Evolutionary conservation across 495 filamentous ascomycete genomes (phyloP).

Genomic region (Xanthoparmelia taractica): DNA sequence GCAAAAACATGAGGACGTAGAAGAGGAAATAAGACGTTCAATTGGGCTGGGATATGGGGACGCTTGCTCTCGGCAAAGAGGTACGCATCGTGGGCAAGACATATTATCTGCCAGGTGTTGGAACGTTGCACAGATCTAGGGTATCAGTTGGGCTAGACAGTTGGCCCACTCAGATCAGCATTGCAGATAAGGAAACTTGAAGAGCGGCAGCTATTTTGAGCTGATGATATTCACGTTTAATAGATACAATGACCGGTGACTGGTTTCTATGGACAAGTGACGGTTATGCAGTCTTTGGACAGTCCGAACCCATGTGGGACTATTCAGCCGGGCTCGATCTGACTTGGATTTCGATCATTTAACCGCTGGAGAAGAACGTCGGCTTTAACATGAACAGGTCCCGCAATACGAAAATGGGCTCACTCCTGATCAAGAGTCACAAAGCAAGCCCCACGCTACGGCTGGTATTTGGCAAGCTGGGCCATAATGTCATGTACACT

Average conservation of each 20-base stretch:
- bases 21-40: not conserved
- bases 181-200: not conserved
- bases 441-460: slow-evolving; percentile 40
- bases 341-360: not conserved
- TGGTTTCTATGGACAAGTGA: not conserved
- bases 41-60: slow-evolving; percentile 1
- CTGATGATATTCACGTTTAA: not conserved
- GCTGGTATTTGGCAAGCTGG: slow-evolving; percentile 53
- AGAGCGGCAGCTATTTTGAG: not conserved
- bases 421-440: not conserved
- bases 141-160: not conserved
- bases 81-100: no score
- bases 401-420: not conserved
- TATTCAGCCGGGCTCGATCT: not conserved
- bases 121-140: not conserved
- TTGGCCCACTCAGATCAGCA: not conserved
- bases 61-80: not conserved
- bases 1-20: not conserved
- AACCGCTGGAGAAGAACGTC: not conserved
- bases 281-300: not conserved
- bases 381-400: not conserved
- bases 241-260: not conserved
- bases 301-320: not conserved
- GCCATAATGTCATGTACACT: slow-evolving; percentile 57
- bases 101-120: not conserved